Conservation (phyloP, 805 yeast species). For the Alloascoidea hylecoeti region DNA sequence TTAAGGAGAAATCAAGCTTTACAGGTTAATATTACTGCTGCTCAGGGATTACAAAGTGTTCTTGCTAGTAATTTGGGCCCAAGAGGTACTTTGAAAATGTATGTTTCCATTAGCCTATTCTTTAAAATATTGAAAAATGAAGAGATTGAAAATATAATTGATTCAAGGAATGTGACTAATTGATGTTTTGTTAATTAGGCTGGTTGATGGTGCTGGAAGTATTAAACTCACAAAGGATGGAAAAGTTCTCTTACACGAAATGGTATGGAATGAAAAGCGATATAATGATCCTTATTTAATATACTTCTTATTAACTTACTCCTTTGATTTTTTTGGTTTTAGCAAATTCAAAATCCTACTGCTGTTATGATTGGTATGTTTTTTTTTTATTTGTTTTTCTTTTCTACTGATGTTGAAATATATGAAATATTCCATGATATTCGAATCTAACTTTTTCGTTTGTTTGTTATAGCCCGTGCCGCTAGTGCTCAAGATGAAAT, state of each 20-base stretch:
- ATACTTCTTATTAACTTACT: not conserved
- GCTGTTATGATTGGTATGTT: slow-evolving; percentile 54
- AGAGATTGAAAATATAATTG: no score
- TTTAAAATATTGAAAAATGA: no score
- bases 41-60: slow-evolving; percentile 92
- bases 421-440: slow-evolving; percentile 30
- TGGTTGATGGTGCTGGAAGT: slow-evolving; percentile 93
- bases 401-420: not conserved
- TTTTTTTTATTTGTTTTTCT: slow-evolving; percentile 1
- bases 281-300: not conserved
- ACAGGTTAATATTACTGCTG: slow-evolving; percentile 90
- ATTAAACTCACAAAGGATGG: slow-evolving; percentile 96
- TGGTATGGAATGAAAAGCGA: slow-evolving; percentile 28
- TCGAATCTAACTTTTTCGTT: slow-evolving; percentile 21
- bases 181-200: no score
- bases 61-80: slow-evolving; percentile 90
- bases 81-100: slow-evolving; percentile 89
- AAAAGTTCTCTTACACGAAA: slow-evolving; percentile 80
- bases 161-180: no score
- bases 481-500: slow-evolving; percentile 98
- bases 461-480: slow-evolving; percentile 59
- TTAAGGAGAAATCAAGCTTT: slow-evolving; percentile 89
- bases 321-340: slow-evolving; percentile 1
- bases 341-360: slow-evolving; percentile 82
- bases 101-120: not conserved